phyloP scores from a whole-genome alignment of 768 basidiomycete genomes.

The Termitomyces titanicus region DNA sequence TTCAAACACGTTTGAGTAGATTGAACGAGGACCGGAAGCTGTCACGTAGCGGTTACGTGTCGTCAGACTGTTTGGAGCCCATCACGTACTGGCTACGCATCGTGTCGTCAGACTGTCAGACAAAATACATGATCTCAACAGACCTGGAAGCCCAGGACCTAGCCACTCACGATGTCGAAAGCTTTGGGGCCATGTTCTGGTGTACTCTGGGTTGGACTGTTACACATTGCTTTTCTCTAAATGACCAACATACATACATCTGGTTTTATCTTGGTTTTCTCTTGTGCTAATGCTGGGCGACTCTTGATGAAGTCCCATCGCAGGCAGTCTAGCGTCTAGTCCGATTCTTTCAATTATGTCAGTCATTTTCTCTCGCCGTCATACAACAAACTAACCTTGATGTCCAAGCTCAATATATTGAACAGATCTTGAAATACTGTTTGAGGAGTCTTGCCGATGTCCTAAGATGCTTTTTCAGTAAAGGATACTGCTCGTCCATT shows the following conservation, averaged over 20 bases:
- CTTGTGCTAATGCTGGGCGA: neutral
- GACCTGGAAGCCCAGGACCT: neutral
- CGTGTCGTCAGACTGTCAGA: neutral
- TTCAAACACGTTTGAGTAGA: neutral
- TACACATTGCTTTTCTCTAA: neutral
- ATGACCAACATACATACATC: neutral
- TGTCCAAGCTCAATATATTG: neutral
- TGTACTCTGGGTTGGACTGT: neutral
- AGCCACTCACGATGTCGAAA: neutral
- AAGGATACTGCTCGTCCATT: neutral
- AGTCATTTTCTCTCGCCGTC: neutral
- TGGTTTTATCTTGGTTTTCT: neutral
- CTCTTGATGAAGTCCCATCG: no score
- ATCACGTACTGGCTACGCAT: neutral
- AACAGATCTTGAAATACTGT: neutral
- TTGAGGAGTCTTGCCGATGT: neutral
- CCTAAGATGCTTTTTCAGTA: neutral
- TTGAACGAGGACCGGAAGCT: neutral
- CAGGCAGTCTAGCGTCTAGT: neutral
- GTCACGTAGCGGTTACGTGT: neutral
- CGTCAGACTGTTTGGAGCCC: neutral
- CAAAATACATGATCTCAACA: neutral
- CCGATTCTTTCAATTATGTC: neutral
- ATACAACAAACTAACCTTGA: neutral
- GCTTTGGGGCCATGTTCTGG: neutral